A percentile compares a stretch with the other conserved stretches of the same genome.
phyloP scores from a whole-genome alignment of 2,329 filamentous ascomycete genomes.

The Xylaria sp. region DNA sequence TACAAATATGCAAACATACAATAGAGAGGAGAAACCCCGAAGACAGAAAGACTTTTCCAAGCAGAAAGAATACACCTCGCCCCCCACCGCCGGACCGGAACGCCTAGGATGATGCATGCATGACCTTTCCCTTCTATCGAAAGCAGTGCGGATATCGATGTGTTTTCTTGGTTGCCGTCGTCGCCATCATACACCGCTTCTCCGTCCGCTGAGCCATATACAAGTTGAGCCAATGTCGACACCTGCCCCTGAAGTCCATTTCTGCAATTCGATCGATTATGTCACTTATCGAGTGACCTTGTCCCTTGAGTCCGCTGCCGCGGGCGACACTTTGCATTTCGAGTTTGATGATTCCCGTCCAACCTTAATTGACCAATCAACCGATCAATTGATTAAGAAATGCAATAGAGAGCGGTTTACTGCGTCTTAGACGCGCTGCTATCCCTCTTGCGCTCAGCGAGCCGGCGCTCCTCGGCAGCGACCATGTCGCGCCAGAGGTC shows the following conservation, averaged over 20 bases:
- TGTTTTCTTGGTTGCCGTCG: not conserved
- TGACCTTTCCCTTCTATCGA: constrained; percentile 2
- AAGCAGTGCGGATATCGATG: constrained; percentile 2
- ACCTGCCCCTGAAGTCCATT: not conserved
- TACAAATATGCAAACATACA: constrained; percentile 9
- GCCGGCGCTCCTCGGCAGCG: constrained; percentile 76
- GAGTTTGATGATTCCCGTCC: not conserved
- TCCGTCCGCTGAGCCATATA: not conserved
- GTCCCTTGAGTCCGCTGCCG: not conserved
- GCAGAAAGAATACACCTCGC: not conserved
- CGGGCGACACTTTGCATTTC: not conserved
- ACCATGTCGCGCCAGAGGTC: constrained; percentile 97
- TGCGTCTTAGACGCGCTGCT: constrained; percentile 27
- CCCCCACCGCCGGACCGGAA: constrained; percentile 17
- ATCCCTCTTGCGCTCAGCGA: constrained; percentile 57
- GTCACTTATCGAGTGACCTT: not conserved
- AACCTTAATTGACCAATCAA: not conserved
- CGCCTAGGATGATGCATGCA: constrained; percentile 19
- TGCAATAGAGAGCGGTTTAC: not conserved
- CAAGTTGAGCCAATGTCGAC: not conserved
- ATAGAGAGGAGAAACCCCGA: constrained; percentile 18
- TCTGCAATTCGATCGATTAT: not conserved
- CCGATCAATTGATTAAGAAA: no score
- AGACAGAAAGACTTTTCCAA: not conserved
- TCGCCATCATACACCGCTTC: constrained; percentile 3